phyloP scores from a whole-genome alignment of 192 early-diverging fungal genomes.

The Rhizophagus sp. region DNA sequence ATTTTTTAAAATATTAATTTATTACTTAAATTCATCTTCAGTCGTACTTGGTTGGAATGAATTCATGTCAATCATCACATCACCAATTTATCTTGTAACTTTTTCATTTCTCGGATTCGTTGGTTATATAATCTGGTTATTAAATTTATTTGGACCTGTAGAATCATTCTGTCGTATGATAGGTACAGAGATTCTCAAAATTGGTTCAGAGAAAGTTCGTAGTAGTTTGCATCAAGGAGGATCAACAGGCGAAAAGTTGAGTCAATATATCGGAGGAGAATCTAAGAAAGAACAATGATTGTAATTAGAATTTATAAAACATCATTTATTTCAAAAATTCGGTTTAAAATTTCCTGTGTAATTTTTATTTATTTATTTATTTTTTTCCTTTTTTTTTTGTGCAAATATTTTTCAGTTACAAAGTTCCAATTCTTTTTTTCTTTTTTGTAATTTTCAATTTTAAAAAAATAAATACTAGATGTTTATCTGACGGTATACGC shows the following conservation, averaged over 20 bases:
- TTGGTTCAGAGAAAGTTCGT: not conserved
- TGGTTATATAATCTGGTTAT: conserved; percentile 61
- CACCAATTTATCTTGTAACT: conserved; percentile 81
- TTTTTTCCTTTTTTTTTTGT: no score
- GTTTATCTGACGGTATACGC: no score
- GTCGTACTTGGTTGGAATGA: conserved; percentile 96
- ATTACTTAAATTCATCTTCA: conserved; percentile 33
- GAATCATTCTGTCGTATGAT: conserved; percentile 43
- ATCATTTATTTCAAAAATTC: no score
- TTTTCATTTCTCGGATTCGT: conserved; percentile 56
- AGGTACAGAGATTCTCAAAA: not conserved
- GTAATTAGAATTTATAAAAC: not conserved
- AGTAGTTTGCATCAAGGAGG: not conserved
- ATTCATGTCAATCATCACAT: conserved; percentile 79
- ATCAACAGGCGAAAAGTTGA: not conserved
- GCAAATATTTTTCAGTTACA: no score
- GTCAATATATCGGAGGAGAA: not conserved
- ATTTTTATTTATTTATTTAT: no score
- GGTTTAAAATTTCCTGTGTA: no score
- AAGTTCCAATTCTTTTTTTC: no score
- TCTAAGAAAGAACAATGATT: conserved; percentile 7
- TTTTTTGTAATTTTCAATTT: no score
- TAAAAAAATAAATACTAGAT: no score
- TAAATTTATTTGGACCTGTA: conserved; percentile 70
- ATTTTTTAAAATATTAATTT: no score